phyloP scores from a whole-genome alignment of 2,329 filamentous ascomycete genomes.

The Xylariaceae sp. region DNA sequence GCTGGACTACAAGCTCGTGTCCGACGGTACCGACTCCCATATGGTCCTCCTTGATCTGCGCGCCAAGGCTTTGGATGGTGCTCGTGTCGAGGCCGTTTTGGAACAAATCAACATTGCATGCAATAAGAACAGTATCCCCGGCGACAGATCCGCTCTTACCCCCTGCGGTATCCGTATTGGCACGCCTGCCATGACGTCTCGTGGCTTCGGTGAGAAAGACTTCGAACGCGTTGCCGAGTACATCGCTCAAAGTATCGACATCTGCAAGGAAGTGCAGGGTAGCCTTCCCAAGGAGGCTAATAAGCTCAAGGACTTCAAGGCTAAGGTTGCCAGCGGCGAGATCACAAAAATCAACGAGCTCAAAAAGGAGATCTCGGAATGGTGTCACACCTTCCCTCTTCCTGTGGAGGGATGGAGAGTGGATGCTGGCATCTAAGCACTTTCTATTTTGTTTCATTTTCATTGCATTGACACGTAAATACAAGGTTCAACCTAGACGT shows the following conservation, averaged over 20 bases:
- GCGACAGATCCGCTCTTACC: constrained; percentile 94
- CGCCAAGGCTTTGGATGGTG: constrained; percentile 80
- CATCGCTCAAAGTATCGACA: constrained; percentile 84
- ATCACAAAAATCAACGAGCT: constrained; percentile 78
- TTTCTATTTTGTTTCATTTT: constrained; percentile 1
- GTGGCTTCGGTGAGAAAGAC: constrained; percentile 88
- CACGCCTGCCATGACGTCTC: constrained; percentile 93
- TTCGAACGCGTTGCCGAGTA: constrained; percentile 87
- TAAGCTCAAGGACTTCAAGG: constrained; percentile 99
- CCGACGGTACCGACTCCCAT: constrained; percentile 95
- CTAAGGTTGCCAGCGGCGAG: constrained; percentile 75
- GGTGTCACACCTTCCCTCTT: constrained; percentile 88
- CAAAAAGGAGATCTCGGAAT: constrained; percentile 83
- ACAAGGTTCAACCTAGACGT: constrained; percentile 27
- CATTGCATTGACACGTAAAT: neutral
- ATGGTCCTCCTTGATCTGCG: constrained; percentile 95
- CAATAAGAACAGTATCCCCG: constrained; percentile 99
- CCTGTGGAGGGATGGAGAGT: constrained; percentile 72
- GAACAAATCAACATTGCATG: constrained; percentile 98
- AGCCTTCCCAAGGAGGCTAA: constrained; percentile 92
- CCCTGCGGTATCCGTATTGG: constrained; percentile 94
- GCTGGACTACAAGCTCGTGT: constrained; percentile 90
- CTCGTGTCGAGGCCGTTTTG: constrained; percentile 90
- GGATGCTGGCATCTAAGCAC: constrained; percentile 52
- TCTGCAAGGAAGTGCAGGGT: constrained; percentile 83